Conservation (phyloP, 495 filamentous ascomycete species). For the Aspergillus avenaceus region DNA sequence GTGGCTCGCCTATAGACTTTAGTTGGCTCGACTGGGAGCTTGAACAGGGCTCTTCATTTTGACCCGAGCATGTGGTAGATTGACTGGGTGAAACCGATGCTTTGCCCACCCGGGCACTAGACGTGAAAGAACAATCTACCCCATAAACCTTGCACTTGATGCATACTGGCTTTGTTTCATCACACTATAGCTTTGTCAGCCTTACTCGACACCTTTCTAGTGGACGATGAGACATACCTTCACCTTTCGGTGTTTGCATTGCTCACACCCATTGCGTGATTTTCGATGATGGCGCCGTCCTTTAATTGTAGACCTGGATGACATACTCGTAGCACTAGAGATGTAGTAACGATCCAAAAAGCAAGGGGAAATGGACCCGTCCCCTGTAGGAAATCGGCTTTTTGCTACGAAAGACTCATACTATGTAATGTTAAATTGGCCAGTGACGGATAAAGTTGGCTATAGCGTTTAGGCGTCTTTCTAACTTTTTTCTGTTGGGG, state of each 20-base stretch:
- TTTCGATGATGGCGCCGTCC: slow-evolving; percentile 14
- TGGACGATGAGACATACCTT: not conserved
- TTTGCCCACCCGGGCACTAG: not conserved
- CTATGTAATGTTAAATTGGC: no score
- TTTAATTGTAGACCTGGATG: no score
- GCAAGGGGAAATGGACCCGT: no score
- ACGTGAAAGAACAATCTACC: slow-evolving; percentile 11
- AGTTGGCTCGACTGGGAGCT: not conserved
- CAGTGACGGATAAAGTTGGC: no score
- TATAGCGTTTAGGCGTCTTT: no score
- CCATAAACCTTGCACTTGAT: slow-evolving; percentile 9
- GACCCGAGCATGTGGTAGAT: no score
- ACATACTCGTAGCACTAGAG: no score
- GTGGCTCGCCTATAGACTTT: not conserved
- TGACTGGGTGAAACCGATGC: no score
- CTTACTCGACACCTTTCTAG: not conserved
- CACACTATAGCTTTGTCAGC: slow-evolving; percentile 3
- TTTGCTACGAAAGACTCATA: no score
- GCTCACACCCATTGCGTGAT: slow-evolving; percentile 9
- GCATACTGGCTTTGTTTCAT: slow-evolving; percentile 5
- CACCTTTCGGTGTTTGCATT: slow-evolving; percentile 13
- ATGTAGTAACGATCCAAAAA: no score
- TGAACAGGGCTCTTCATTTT: not conserved
- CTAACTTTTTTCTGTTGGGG: no score
- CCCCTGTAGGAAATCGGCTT: no score